Conservation (phyloP, 352 stramenopile genomes). For the Globisporangium barbulae region DNA sequence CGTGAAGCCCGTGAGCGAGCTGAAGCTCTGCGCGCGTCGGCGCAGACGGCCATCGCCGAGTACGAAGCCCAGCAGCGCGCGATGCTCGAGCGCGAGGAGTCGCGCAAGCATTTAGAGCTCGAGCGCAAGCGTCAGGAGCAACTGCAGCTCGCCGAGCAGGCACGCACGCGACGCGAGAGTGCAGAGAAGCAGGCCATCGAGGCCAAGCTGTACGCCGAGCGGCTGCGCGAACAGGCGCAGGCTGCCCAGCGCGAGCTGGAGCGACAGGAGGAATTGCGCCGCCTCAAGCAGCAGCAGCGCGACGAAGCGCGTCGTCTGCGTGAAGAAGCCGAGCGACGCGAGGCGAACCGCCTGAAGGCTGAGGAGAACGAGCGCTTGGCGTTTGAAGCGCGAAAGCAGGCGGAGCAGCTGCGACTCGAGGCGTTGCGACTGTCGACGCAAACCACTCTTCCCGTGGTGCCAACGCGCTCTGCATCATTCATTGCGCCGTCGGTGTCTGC, state of each 20-base stretch:
- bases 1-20: constrained; percentile 60
- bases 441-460: constrained; percentile 12
- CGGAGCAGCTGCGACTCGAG: constrained; percentile 56
- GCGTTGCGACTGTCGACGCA: constrained; percentile 43
- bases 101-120: constrained; percentile 56
- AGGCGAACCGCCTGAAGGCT: constrained; percentile 53
- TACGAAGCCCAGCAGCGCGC: constrained; percentile 62
- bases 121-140: constrained; percentile 59
- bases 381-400: constrained; percentile 65
- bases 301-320: constrained; percentile 50
- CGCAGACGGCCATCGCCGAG: constrained; percentile 54
- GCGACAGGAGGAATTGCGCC: constrained; percentile 48
- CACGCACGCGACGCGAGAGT: constrained; percentile 47
- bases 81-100: constrained; percentile 55
- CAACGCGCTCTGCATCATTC: constrained; percentile 1
- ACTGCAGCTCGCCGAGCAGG: constrained; percentile 50
- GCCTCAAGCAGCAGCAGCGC: constrained; percentile 36
- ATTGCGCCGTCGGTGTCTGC: constrained; percentile 19
- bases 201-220: constrained; percentile 52
- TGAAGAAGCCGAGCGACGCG: constrained; percentile 56
- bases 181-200: constrained; percentile 53
- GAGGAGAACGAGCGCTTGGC: constrained; percentile 55
- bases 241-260: constrained; percentile 57
- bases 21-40: constrained; percentile 57
- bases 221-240: constrained; percentile 47